Conservation (phyloP, 768 basidiomycete genomes). For the Steccherinum ochraceum region DNA sequence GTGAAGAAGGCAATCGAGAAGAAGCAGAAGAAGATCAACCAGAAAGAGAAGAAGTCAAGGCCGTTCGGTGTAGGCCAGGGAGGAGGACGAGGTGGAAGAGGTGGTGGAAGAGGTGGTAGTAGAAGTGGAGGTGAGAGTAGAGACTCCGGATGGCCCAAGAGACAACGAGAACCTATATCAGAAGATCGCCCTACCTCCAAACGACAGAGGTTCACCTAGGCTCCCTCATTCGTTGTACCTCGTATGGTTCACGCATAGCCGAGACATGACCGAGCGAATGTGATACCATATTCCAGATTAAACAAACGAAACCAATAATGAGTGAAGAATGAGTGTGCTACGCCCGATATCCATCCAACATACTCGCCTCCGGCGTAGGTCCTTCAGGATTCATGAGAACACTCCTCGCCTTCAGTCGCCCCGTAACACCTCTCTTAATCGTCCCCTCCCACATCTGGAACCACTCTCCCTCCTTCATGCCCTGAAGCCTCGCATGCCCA, state of each 20-base stretch:
- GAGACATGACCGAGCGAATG: too few species aligned
- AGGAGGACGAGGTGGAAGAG: slow-evolving; percentile 3
- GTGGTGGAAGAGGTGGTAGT: too few species aligned
- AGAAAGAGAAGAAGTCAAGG: slow-evolving; percentile 84
- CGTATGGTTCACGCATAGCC: too few species aligned
- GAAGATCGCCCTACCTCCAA: slow-evolving; percentile 12
- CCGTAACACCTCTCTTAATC: slow-evolving; percentile 53
- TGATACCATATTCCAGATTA: too few species aligned
- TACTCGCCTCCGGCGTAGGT: slow-evolving; percentile 4
- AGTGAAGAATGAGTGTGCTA: too few species aligned
- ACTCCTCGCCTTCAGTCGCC: slow-evolving; percentile 8
- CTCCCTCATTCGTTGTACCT: too few species aligned
- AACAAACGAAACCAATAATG: too few species aligned
- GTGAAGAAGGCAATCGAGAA: slow-evolving; percentile 87
- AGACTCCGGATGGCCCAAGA: not conserved
- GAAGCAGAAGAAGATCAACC: slow-evolving; percentile 78
- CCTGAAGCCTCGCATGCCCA: slow-evolving; percentile 38
- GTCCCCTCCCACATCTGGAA: slow-evolving; percentile 69
- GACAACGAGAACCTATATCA: slow-evolving; percentile 1
- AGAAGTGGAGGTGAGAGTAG: too few species aligned
- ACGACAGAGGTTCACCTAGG: slow-evolving; percentile 16
- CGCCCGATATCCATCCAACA: slow-evolving; percentile 27
- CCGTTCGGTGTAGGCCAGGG: slow-evolving; percentile 39
- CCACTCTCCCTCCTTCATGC: slow-evolving; percentile 72
- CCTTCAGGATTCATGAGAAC: slow-evolving; percentile 14